Evolutionary conservation across 805 yeast species (phyloP).

Genomic region (Candida andamanensis): DNA sequence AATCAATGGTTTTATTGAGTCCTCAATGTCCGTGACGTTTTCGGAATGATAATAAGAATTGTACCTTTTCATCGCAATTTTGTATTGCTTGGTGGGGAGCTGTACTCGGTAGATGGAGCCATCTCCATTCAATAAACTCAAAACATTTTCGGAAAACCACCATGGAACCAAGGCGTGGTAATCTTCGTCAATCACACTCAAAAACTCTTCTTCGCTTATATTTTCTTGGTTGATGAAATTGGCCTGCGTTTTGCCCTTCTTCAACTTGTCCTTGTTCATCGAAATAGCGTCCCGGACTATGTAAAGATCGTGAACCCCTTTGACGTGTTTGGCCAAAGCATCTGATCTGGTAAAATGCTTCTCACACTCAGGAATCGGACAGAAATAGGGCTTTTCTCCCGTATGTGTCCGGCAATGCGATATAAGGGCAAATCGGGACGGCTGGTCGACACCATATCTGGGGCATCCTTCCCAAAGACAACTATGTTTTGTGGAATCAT

Average conservation of each 20-base stretch:
- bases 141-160: constrained; percentile 34
- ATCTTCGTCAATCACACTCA: constrained; percentile 26
- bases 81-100: constrained; percentile 27
- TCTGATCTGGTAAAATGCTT: constrained; percentile 55
- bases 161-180: constrained; percentile 35
- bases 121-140: constrained; percentile 18
- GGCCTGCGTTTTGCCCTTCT: constrained; percentile 23
- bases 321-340: constrained; percentile 60
- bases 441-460: constrained; percentile 46
- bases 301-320: constrained; percentile 54
- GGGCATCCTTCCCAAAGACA: constrained; percentile 64
- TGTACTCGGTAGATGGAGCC: constrained; percentile 21
- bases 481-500: constrained; percentile 27
- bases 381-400: constrained; percentile 60
- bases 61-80: constrained; percentile 30
- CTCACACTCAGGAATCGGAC: constrained; percentile 64
- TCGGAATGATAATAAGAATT: constrained; percentile 13
- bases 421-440: constrained; percentile 52
- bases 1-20: constrained; percentile 1
- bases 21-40: background rate
- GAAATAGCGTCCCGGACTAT: constrained; percentile 29
- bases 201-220: constrained; percentile 25
- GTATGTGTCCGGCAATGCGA: constrained; percentile 64
- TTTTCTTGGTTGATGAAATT: constrained; percentile 18
- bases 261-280: constrained; percentile 24